Percentiles rank a stretch among this genome's conserved stretches.
These are phyloP conservation scores for Boechera divaricarpa DNA, from an alignment of 345 rosid species.

Conservation along the genomic window DNA sequence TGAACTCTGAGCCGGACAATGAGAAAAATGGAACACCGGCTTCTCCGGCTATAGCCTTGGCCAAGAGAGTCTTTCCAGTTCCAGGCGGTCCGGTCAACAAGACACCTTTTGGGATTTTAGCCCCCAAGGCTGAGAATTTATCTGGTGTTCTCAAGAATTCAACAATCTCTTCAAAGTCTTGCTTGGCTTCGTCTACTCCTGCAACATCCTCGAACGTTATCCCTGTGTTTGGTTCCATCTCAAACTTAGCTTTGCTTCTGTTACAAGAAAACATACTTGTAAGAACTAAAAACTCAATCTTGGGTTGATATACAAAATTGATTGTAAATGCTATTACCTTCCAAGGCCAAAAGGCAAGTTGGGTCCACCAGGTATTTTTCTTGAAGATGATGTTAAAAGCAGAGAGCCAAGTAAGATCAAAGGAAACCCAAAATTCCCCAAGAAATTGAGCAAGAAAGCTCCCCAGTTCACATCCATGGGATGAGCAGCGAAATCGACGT, in stretches of 20 bases:
- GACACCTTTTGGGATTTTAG: conserved; percentile 73
- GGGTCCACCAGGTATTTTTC: conserved; percentile 58
- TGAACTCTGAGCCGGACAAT: conserved; percentile 74
- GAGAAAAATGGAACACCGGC: conserved; percentile 83
- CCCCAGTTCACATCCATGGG: conserved; percentile 59
- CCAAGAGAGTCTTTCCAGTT: conserved; percentile 76
- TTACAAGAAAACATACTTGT: conserved; percentile 12
- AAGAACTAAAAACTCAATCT: not conserved
- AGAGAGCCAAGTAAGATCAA: conserved; percentile 63
- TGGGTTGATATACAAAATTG: not conserved
- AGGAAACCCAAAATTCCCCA: conserved; percentile 72
- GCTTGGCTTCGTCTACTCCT: conserved; percentile 88
- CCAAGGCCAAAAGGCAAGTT: conserved; percentile 80
- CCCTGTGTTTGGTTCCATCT: conserved; percentile 83
- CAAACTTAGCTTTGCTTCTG: conserved; percentile 82
- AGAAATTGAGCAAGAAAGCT: conserved; percentile 52
- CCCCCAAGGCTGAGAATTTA: conserved; percentile 71
- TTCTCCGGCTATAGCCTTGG: conserved; percentile 85
- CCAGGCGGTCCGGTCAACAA: conserved; percentile 74
- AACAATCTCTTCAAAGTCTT: conserved; percentile 79
- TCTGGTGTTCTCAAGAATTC: conserved; percentile 70
- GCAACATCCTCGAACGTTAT: conserved; percentile 82
- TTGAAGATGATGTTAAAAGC: conserved; percentile 51
- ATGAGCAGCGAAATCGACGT: conserved; percentile 71
- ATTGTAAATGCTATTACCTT: conserved; percentile 43